Base-by-base conservation (phyloP, 192 early-diverging fungal species). In the Backusella tuberculispora region DNA sequence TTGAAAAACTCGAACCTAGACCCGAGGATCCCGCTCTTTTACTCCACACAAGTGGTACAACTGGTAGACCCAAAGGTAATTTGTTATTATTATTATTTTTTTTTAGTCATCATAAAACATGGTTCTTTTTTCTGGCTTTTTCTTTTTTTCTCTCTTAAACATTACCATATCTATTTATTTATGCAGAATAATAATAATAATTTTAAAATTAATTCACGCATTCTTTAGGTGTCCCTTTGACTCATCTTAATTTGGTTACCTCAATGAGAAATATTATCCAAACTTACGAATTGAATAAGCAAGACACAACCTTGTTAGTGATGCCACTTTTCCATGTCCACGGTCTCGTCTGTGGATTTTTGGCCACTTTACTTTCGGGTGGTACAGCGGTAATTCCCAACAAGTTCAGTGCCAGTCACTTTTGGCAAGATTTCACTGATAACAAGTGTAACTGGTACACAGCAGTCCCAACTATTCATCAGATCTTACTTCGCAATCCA, bases 321-420 rank as follows among this genome's bases (percentile, higher is more conserved):
- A 95, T 95, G 93, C 93, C 95, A 7, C 85, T 96, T 21, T 94
- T 94, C 83, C 95, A 96, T 76, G 92, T 94, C 7, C 93, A 96
- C 77, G 95, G 95, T 10, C 81, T 96, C 46, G 88, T 96, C 45
- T 91, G 93, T 67, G 92, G 88, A 8, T 77, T 89, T 63, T 81
- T 96, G 24, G 83, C 93, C 6, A 88, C 91, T 7, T 85, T 96
- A 7, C 84, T 83, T 26, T 85, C 89, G 7, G 92, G 92, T 44
- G 93, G 91, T 15, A 84, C 89, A 0, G 87, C 85, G 4, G 88
- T 93, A 9, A 78, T 96, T 66, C 95, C 93, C 10, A 76, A 83
- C 66, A 90, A 85, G 67, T 94, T 95, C 77, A 90, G 87, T 19
- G 92, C 91, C 12, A 79, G 81, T 21, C 76, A 78, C 45, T 96